Percentiles rank a stretch among this genome's conserved stretches.
Evolutionary conservation across 805 yeast genomes (phyloP).

Genomic region (Candida golubevii): DNA sequence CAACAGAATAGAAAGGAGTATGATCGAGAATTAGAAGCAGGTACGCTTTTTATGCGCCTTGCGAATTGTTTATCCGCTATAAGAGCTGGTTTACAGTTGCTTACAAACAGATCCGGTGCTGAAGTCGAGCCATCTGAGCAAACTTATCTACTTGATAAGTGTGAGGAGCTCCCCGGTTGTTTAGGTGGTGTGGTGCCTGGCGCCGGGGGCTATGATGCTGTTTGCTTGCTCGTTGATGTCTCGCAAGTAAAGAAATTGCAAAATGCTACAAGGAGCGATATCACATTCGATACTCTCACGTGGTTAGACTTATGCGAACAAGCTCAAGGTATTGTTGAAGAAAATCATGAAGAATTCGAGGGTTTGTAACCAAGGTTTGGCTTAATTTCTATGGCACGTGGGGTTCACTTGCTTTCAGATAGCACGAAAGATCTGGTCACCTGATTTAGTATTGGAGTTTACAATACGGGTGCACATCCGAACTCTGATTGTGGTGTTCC

Average conservation of each 20-base stretch:
- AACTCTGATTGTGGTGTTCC: no score
- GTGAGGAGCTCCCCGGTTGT: constrained; percentile 59
- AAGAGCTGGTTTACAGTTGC: constrained; percentile 51
- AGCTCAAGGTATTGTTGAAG: constrained; percentile 52
- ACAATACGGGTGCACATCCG: no score
- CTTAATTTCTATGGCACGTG: no score
- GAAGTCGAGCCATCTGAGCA: constrained; percentile 85
- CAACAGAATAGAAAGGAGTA: constrained; percentile 34
- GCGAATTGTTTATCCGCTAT: constrained; percentile 44
- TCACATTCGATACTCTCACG: constrained; percentile 43
- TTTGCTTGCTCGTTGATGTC: constrained; percentile 61
- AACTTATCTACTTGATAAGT: constrained; percentile 58
- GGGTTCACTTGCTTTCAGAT: no score
- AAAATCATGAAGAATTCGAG: constrained; percentile 32
- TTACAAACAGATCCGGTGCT: constrained; percentile 69
- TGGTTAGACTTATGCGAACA: constrained; percentile 72
- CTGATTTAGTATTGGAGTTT: no score
- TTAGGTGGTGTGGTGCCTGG: constrained; percentile 98
- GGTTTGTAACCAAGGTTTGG: constrained; percentile 10
- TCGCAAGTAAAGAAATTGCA: constrained; percentile 31
- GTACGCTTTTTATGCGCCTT: constrained; percentile 25
- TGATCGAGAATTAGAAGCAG: constrained; percentile 1
- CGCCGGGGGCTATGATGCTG: constrained; percentile 97
- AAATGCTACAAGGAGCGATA: constrained; percentile 16
- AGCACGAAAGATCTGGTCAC: no score